A percentile compares a stretch with the other conserved stretches of the same genome.
Conservation (phyloP, 108 stramenopile species). For the Skeletonema costatum region DNA sequence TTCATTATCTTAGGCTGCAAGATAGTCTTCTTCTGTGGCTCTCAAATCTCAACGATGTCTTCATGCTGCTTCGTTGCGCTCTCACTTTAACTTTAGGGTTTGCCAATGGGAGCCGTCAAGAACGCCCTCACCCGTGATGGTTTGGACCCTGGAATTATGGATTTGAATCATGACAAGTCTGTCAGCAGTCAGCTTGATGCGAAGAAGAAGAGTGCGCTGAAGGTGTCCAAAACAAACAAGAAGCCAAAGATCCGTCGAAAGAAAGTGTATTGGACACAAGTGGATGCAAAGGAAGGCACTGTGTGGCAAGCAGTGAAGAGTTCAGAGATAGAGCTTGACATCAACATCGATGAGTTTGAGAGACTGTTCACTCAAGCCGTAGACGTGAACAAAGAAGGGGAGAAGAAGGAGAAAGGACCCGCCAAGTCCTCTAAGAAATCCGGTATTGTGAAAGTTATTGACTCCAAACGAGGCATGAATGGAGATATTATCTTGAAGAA, state of each 20-base stretch:
- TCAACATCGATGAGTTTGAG: conserved; percentile 81
- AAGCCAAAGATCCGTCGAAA: conserved; percentile 75
- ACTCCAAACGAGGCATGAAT: conserved; percentile 86
- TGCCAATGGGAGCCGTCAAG: conserved; percentile 63
- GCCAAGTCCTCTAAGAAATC: conserved; percentile 40
- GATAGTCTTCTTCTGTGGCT: background rate
- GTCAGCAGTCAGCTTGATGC: conserved; percentile 9
- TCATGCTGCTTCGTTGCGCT: background rate
- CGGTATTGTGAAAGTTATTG: conserved; percentile 75
- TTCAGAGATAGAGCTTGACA: conserved; percentile 52
- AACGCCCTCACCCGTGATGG: conserved; percentile 73
- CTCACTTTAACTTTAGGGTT: conserved; percentile 16
- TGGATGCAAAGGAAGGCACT: conserved; percentile 67
- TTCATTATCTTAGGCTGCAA: no score
- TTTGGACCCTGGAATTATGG: conserved; percentile 60
- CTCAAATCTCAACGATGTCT: background rate
- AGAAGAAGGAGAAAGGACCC: conserved; percentile 39
- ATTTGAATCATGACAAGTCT: conserved; percentile 50
- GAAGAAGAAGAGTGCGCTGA: conserved; percentile 3
- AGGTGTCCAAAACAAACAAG: conserved; percentile 26
- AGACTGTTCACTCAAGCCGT: conserved; percentile 78
- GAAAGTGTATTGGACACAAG: conserved; percentile 85
- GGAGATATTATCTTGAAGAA: conserved; percentile 81
- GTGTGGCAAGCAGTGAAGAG: conserved; percentile 70
- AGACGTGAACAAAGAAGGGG: conserved; percentile 54